Evolutionary conservation across 495 filamentous ascomycete species (phyloP).

Genomic region (Aspergillus asperescens): DNA sequence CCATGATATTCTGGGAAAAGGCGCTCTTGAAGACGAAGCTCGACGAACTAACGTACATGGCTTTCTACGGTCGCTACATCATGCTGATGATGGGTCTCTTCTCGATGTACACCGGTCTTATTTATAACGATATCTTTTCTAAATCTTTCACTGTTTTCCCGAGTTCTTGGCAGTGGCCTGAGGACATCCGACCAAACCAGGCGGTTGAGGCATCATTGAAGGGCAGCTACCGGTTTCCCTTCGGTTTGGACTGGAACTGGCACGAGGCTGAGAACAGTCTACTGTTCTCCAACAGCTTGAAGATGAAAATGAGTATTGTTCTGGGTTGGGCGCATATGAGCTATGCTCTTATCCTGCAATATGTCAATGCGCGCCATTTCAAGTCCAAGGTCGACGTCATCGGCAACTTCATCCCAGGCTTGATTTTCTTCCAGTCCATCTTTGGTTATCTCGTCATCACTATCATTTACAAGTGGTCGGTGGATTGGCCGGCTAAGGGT

Average conservation of each 20-base stretch:
- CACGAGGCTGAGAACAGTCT: conserved; percentile 91
- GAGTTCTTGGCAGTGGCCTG: conserved; percentile 84
- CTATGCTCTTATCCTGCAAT: conserved; percentile 88
- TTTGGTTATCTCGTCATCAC: conserved; percentile 94
- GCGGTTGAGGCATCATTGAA: conserved; percentile 60
- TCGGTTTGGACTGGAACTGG: conserved; percentile 96
- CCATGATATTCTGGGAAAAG: conserved; percentile 96
- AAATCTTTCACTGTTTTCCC: conserved; percentile 80
- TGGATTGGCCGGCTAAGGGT: conserved; percentile 74
- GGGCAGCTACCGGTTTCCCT: conserved; percentile 77
- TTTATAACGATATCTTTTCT: conserved; percentile 98
- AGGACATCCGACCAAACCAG: conserved; percentile 54
- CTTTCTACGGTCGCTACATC: conserved; percentile 97
- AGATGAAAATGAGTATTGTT: conserved; percentile 99
- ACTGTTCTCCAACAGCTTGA: conserved; percentile 94
- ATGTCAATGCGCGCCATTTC: conserved; percentile 90
- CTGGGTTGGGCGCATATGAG: conserved; percentile 95
- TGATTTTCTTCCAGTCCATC: conserved; percentile 99
- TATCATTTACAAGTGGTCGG: conserved; percentile 94
- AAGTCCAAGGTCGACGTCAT: conserved; percentile 89
- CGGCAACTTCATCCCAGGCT: conserved; percentile 94
- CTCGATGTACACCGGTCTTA: conserved; percentile 92
- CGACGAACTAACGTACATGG: conserved; percentile 94
- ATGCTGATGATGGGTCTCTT: conserved; percentile 97
- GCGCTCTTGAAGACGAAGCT: conserved; percentile 75